phyloP scores from a whole-genome alignment of 2,329 filamentous ascomycete genomes.

The Elsinoe arachidis region DNA sequence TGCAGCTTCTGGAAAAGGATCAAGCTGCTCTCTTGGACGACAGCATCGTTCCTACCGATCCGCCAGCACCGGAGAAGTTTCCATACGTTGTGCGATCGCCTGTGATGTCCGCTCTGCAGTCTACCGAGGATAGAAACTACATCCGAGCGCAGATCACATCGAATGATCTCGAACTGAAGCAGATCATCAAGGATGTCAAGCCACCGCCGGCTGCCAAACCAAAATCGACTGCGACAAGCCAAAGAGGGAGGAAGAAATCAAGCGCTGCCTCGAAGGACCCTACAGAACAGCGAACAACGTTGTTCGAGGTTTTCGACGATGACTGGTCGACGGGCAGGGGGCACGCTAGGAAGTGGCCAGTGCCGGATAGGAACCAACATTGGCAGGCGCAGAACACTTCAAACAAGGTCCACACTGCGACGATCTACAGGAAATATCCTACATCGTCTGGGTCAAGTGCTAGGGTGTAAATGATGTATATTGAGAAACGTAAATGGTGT shows the following conservation, averaged over 20 bases:
- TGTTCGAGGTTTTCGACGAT: slow-evolving; percentile 10
- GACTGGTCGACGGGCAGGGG: background rate
- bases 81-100: slow-evolving; percentile 62
- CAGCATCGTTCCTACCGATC: slow-evolving; percentile 45
- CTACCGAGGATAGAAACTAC: slow-evolving; percentile 49
- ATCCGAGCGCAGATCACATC: slow-evolving; percentile 76
- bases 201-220: slow-evolving; percentile 7
- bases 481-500: background rate
- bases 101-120: slow-evolving; percentile 64
- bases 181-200: slow-evolving; percentile 54
- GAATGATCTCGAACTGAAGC: slow-evolving; percentile 62
- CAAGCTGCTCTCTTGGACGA: slow-evolving; percentile 60
- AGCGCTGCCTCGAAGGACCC: background rate
- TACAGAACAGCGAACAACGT: slow-evolving; percentile 10
- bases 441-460: too few relatives aligned
- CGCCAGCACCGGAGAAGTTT: slow-evolving; percentile 55
- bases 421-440: background rate
- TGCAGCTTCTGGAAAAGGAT: slow-evolving; percentile 65
- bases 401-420: background rate
- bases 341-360: background rate
- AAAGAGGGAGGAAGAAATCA: background rate
- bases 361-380: background rate
- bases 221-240: background rate
- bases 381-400: background rate
- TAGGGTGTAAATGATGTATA: background rate